Conservation (phyloP, 2,329 filamentous ascomycete species). For the Colletotrichum salicis region DNA sequence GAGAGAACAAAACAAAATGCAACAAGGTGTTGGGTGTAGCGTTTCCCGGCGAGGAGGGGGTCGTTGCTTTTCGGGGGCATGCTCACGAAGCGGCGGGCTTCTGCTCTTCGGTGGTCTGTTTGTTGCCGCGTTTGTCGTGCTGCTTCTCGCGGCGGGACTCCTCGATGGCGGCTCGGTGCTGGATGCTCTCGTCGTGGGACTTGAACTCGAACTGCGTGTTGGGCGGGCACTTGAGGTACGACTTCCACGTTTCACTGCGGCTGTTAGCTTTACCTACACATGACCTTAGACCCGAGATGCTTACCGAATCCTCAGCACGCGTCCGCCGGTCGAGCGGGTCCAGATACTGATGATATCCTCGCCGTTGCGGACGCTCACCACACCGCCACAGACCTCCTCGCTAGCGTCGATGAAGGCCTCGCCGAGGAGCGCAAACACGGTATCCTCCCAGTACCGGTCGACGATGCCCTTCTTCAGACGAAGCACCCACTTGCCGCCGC, state of each 20-base stretch:
- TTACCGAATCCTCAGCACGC: conserved; percentile 95
- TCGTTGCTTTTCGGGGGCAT: not conserved
- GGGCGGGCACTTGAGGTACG: conserved; percentile 83
- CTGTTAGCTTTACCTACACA: conserved; percentile 11
- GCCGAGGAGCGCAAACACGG: conserved; percentile 88
- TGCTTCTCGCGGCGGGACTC: conserved; percentile 90
- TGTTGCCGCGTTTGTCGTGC: conserved; percentile 53
- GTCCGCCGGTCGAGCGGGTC: conserved; percentile 92
- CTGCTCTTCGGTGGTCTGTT: conserved; percentile 47
- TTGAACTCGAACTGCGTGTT: conserved; percentile 96
- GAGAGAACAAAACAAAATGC: conserved; percentile 21
- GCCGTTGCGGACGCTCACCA: conserved; percentile 92
- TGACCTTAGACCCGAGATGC: too few species aligned
- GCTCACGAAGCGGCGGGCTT: conserved; percentile 26
- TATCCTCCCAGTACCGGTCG: conserved; percentile 96
- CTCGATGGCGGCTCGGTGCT: conserved; percentile 89
- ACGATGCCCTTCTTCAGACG: conserved; percentile 96
- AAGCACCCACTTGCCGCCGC: conserved; percentile 97
- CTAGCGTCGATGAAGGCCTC: conserved; percentile 93
- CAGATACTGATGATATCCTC: conserved; percentile 98
- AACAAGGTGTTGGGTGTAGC: conserved; percentile 23
- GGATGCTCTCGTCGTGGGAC: conserved; percentile 95
- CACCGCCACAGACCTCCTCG: conserved; percentile 94
- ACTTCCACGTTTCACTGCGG: conserved; percentile 89
- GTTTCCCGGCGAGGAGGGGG: conserved; percentile 7